Evolutionary conservation across 1,284 basidiomycete genomes (phyloP).

Genomic region (Phenoliferia sp.): DNA sequence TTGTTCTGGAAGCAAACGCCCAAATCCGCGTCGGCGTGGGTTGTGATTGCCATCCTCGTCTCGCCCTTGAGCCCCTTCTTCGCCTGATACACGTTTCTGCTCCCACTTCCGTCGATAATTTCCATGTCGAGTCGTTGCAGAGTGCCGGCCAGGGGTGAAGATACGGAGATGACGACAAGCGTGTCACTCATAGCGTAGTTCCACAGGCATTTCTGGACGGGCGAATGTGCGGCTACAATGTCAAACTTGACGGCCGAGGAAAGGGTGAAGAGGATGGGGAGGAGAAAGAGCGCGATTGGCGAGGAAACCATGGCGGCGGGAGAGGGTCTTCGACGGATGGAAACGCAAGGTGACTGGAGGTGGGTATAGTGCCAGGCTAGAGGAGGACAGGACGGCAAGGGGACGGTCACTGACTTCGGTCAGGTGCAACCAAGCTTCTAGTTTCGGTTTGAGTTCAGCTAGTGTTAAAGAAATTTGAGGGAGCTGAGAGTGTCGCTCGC

Average conservation of each 20-base stretch:
- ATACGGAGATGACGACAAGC: constrained; percentile 82
- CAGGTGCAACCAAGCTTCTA: too few species aligned
- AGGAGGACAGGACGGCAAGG: too few species aligned
- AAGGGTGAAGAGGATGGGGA: not conserved
- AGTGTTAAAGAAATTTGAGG: too few species aligned
- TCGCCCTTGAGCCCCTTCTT: constrained; percentile 86
- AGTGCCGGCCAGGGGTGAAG: constrained; percentile 24
- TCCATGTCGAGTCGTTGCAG: constrained; percentile 74
- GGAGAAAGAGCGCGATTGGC: not conserved
- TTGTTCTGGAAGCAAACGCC: constrained; percentile 90
- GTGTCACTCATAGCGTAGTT: constrained; percentile 79
- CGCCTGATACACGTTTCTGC: constrained; percentile 84
- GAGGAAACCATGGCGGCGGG: constrained; percentile 1
- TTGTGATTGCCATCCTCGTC: constrained; percentile 87
- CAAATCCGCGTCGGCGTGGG: constrained; percentile 87
- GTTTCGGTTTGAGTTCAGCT: too few species aligned
- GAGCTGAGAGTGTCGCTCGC: too few species aligned
- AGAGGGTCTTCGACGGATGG: too few species aligned
- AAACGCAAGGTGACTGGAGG: too few species aligned
- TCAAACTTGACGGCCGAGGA: constrained; percentile 72
- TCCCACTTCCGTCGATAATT: constrained; percentile 81
- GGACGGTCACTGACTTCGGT: too few species aligned
- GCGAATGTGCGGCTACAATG: constrained; percentile 62
- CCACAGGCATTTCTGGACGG: constrained; percentile 81
- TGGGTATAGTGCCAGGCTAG: too few species aligned